Percentiles rank a stretch among this genome's conserved stretches.
These are phyloP conservation scores for Starmerella roubikii DNA, from an alignment of 805 yeast genomes.

Conservation along the genomic window DNA sequence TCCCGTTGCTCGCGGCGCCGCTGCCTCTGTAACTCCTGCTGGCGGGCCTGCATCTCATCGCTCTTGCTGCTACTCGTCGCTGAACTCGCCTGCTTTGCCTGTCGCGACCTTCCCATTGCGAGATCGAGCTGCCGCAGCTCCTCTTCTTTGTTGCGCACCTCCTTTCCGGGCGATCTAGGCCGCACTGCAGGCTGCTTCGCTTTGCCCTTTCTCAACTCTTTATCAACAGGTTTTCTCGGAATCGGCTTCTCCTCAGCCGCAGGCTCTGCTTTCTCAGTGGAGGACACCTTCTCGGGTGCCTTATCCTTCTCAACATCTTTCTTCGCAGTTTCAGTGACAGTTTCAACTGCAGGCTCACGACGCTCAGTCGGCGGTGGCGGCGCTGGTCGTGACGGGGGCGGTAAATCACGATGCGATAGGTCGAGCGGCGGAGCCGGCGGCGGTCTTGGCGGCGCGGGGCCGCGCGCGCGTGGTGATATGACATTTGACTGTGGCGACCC, in stretches of 20 bases:
- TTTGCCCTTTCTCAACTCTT: neutral
- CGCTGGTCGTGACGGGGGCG: conserved; percentile 4
- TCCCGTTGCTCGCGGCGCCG: conserved; percentile 64
- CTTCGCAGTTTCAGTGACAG: neutral
- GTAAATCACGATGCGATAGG: conserved; percentile 14
- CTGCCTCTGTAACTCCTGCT: conserved; percentile 11
- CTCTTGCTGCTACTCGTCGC: neutral
- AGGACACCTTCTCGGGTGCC: too few relatives aligned
- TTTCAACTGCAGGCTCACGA: neutral
- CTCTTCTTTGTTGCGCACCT: conserved; percentile 19
- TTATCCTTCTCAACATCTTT: neutral
- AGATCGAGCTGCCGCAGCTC: conserved; percentile 18
- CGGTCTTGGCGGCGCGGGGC: conserved; percentile 29
- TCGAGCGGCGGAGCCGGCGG: conserved; percentile 34
- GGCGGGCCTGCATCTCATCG: neutral
- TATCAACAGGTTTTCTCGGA: neutral
- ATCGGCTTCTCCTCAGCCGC: neutral
- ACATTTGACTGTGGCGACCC: neutral
- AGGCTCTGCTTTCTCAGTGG: neutral
- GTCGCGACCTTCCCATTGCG: conserved; percentile 3
- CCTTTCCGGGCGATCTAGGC: conserved; percentile 7
- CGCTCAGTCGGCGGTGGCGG: neutral
- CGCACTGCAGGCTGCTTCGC: neutral
- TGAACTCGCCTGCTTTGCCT: neutral
- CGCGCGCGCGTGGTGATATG: conserved; percentile 14